Evolutionary conservation across 768 basidiomycete genomes (phyloP).

Genomic region (Steccherinum ochraceum): DNA sequence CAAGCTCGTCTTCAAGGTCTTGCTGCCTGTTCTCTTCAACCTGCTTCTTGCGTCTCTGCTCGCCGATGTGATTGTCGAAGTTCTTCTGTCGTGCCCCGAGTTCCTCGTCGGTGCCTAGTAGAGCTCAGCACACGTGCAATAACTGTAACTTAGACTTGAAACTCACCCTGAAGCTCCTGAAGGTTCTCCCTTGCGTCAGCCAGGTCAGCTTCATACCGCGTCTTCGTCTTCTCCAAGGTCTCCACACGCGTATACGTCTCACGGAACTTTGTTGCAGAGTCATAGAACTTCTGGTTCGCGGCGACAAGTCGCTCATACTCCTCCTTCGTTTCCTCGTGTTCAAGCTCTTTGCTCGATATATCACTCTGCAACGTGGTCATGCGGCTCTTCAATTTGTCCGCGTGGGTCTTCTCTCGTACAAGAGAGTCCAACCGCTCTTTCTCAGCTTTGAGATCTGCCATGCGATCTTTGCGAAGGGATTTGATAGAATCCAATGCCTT

Average conservation of each 20-base stretch:
- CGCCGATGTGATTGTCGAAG: constrained; percentile 51
- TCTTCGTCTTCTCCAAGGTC: constrained; percentile 53
- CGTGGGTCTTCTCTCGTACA: constrained; percentile 74
- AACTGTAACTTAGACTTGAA: background rate
- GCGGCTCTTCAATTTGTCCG: constrained; percentile 74
- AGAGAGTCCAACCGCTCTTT: constrained; percentile 79
- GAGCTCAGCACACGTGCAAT: background rate
- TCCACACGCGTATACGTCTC: constrained; percentile 75
- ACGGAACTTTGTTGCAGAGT: constrained; percentile 78
- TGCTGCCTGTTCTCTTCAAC: constrained; percentile 46
- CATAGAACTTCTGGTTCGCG: constrained; percentile 75
- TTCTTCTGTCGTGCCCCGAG: constrained; percentile 50
- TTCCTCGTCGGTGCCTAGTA: constrained; percentile 66
- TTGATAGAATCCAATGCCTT: constrained; percentile 96
- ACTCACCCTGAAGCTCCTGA: constrained; percentile 33
- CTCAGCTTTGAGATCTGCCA: constrained; percentile 88
- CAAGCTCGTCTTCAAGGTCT: constrained; percentile 57
- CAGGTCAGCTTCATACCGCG: constrained; percentile 55
- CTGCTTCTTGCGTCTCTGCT: constrained; percentile 42
- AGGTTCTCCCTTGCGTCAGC: constrained; percentile 56
- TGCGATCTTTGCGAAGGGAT: constrained; percentile 80
- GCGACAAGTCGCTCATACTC: constrained; percentile 58
- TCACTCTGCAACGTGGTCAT: constrained; percentile 51
- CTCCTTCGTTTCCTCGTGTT: constrained; percentile 65
- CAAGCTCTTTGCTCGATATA: constrained; percentile 65